phyloP scores from a whole-genome alignment of 202 grass and related monocot species.

The Brachypodium distachyon region DNA sequence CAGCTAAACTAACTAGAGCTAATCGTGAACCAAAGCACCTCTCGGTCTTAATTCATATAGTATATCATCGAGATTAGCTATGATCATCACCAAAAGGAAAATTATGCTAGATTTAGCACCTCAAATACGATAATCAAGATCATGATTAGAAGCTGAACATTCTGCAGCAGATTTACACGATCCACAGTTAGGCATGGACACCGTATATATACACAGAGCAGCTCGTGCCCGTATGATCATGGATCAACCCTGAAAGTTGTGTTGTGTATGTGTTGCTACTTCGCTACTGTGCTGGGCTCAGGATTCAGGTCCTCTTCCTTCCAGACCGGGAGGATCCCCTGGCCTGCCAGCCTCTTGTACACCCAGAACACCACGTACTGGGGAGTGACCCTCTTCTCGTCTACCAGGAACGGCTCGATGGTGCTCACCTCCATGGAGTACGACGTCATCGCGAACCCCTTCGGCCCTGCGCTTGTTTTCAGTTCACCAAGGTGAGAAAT shows the following conservation, averaged over 20 bases:
- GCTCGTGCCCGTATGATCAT: not conserved
- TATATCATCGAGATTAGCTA: no score
- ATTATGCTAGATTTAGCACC: not conserved
- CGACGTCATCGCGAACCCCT: constrained; percentile 74
- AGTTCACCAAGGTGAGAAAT: not conserved
- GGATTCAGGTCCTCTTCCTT: constrained; percentile 30
- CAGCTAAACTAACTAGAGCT: no score
- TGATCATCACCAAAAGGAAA: not conserved
- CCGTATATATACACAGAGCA: constrained; percentile 15
- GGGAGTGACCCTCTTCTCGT: constrained; percentile 76
- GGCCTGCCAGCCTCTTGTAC: constrained; percentile 80
- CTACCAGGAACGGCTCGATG: constrained; percentile 86
- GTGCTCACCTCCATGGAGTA: constrained; percentile 67
- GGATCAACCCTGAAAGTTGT: not conserved
- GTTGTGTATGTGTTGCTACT: constrained; percentile 2
- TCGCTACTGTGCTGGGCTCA: not conserved
- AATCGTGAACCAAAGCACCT: no score
- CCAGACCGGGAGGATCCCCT: constrained; percentile 84
- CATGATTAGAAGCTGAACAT: constrained; percentile 16
- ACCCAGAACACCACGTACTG: constrained; percentile 85
- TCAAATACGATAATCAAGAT: not conserved
- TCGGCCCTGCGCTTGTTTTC: constrained; percentile 57
- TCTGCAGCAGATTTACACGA: constrained; percentile 6
- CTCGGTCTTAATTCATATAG: no score
- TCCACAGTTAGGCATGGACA: constrained; percentile 8